Evolutionary conservation across 164 flowering plant genomes (phyloP).

Genomic region (Nymphaea thermarum): DNA sequence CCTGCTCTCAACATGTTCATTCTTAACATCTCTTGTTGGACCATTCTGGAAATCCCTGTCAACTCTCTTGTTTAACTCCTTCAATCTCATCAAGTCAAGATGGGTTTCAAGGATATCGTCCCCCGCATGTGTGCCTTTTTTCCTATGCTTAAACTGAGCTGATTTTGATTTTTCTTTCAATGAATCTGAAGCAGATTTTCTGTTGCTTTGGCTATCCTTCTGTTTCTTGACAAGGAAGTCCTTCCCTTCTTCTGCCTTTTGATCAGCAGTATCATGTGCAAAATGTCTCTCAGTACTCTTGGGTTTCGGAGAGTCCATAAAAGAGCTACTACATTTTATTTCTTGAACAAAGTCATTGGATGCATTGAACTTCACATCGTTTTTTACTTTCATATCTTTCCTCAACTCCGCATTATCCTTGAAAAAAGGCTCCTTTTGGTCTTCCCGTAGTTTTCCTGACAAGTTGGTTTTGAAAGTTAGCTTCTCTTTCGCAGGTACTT

Average conservation of each 20-base stretch:
- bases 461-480: background rate
- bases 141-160: conserved; percentile 10
- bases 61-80: conserved; percentile 16
- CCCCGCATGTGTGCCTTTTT: conserved; percentile 9
- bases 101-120: conserved; percentile 15
- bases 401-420: background rate
- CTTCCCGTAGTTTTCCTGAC: background rate
- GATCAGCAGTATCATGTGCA: background rate
- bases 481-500: background rate
- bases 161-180: background rate
- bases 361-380: background rate
- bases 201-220: background rate
- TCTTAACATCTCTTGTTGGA: background rate
- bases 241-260: background rate
- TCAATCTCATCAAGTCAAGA: conserved; percentile 12
- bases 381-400: background rate
- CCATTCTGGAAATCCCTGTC: no score
- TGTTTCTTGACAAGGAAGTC: background rate
- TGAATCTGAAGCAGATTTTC: background rate
- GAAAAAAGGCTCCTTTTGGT: background rate
- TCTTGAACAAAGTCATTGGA: background rate
- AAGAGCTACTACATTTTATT: no score
- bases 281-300: background rate
- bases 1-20: conserved; percentile 6
- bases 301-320: background rate